A percentile compares a stretch with the other conserved stretches of the same genome.
These are phyloP conservation scores for Candida buenavistaensis DNA, from an alignment of 1,139 yeast genomes.

Conservation along the genomic window DNA sequence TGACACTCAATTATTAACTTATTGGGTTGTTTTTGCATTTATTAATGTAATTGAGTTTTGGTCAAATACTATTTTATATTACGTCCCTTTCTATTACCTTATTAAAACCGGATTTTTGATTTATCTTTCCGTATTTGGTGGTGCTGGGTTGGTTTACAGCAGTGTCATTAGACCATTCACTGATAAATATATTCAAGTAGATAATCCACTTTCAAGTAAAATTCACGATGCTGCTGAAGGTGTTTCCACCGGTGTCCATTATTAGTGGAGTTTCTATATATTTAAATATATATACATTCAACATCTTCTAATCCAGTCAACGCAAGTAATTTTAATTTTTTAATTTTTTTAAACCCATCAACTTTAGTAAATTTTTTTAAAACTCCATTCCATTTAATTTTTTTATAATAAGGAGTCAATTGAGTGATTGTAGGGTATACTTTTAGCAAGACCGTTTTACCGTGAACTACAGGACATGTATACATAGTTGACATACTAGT, in stretches of 20 bases:
- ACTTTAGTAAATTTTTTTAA: conserved; percentile 9
- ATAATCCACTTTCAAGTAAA: conserved; percentile 29
- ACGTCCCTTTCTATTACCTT: conserved; percentile 96
- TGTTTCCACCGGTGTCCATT: conserved; percentile 31
- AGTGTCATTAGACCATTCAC: conserved; percentile 71
- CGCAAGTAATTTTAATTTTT: conserved; percentile 9
- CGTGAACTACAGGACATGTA: conserved; percentile 12
- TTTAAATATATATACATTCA: conserved; percentile 12
- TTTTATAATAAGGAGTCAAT: conserved; percentile 9
- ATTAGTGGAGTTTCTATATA: conserved; percentile 6
- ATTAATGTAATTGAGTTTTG: conserved; percentile 92
- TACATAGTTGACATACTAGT: conserved; percentile 8
- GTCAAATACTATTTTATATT: conserved; percentile 87
- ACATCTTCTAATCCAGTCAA: conserved; percentile 17
- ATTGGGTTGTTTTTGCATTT: conserved; percentile 96
- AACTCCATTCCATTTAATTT: conserved; percentile 11
- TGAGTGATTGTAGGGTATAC: conserved; percentile 10
- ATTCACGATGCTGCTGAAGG: conserved; percentile 51
- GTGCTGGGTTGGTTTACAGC: conserved; percentile 72
- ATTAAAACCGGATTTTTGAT: conserved; percentile 86
- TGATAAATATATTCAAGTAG: conserved; percentile 49
- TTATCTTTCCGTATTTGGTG: conserved; percentile 85
- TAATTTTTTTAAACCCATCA: conserved; percentile 1
- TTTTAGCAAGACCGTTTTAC: conserved; percentile 10
- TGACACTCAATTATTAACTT: conserved; percentile 84